Evolutionary conservation across 1,139 yeast genomes (phyloP), one percentile per base, ranked within the genome.

Genomic region (Blastobotrys indianensis): DNA sequence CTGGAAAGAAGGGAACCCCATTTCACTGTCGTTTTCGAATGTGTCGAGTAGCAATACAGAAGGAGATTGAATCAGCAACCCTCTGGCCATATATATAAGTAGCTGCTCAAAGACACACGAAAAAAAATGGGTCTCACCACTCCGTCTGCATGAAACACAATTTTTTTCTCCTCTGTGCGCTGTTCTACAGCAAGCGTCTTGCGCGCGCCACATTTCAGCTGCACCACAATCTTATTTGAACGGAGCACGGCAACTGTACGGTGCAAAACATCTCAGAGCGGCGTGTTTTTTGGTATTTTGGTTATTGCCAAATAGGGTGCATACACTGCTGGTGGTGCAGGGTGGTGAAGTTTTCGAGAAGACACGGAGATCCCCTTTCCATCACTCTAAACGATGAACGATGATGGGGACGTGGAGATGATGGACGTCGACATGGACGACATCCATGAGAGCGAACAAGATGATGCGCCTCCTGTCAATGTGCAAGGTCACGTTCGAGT

Each of bases 1-100:
- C 54, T 70, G 74, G 39, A 58, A 59, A 2, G 65, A 62, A n/a
- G 63, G 63, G 40, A 51, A 51, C n/a, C 64, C 64, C 60, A 58
- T 58, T 40, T 32, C 57, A 41, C 16, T 13, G 13, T n/a, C 17
- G 33, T 29, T 23, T 25, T n/a, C 25, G 16, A 15, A 12, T 28
- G 16, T 30, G 29, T 8, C 20, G 34, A 16, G 28, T 7, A 32
- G 30, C 23, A 36, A 29, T 10, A 9, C 4, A 36, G 31, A n/a
- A 37, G 15, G 37, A 30, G 20, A n/a, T n/a, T n/a, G n/a, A n/a
- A n/a, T n/a, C n/a, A n/a, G 25, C 20, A 42, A 37, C 29, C 17
- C 4, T 31, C 32, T 13, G 34, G 37, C 32, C 25, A 11, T 32
- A 12, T 31, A 25, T 10, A 32, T 37, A 5, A 15, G 7, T 17